phyloP scores from a whole-genome alignment of 345 rosid genomes.

The Clarkia xantiana region DNA sequence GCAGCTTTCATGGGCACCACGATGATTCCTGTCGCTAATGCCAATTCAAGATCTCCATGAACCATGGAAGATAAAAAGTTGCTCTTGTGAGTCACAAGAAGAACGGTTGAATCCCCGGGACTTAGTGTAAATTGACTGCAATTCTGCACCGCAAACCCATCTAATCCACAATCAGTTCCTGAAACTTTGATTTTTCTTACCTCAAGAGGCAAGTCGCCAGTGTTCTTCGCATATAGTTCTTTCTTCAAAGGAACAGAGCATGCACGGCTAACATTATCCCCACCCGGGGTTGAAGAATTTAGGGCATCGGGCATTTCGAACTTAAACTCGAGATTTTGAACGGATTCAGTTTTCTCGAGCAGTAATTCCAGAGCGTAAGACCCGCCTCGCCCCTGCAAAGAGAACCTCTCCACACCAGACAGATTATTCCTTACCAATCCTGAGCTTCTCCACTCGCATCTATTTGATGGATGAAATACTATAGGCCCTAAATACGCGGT shows the following conservation, averaged over 20 bases:
- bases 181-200: conserved; percentile 43
- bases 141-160: conserved; percentile 43
- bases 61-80: conserved; percentile 36
- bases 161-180: conserved; percentile 33
- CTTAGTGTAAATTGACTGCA: conserved; percentile 39
- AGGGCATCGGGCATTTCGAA: conserved; percentile 24
- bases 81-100: conserved; percentile 38
- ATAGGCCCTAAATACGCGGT: conserved; percentile 49
- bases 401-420: conserved; percentile 66
- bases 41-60: conserved; percentile 38
- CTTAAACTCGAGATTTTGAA: conserved; percentile 41
- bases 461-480: conserved; percentile 44
- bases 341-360: conserved; percentile 37
- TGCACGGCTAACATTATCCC: conserved; percentile 19
- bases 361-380: conserved; percentile 27
- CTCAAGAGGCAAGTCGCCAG: conserved; percentile 51
- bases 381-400: conserved; percentile 49
- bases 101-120: conserved; percentile 53
- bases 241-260: conserved; percentile 42
- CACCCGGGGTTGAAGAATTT: conserved; percentile 22
- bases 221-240: conserved; percentile 48
- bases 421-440: conserved; percentile 55
- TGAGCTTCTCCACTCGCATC: conserved; percentile 61
- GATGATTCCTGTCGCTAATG: conserved; percentile 41
- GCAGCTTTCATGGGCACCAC: conserved; percentile 63